These are phyloP conservation scores for Metschnikowia koreensis DNA, from an alignment of 805 yeast species.

Conservation along the genomic window DNA sequence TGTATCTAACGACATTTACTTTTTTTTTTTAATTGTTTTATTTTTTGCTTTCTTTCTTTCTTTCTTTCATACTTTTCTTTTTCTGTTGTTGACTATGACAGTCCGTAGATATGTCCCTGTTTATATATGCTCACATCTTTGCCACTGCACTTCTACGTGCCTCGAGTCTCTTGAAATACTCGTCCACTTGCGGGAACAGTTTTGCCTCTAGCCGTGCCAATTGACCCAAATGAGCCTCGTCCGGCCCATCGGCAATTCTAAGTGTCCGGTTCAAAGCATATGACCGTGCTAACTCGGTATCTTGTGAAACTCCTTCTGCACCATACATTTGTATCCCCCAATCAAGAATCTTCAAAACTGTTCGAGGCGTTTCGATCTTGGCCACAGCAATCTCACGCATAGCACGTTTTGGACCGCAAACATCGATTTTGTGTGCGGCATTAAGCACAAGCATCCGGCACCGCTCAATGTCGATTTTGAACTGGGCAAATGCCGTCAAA, in stretches of 20 bases:
- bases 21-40: not conserved
- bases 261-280: conserved; percentile 54
- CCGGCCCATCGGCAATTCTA: conserved; percentile 69
- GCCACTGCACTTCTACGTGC: conserved; percentile 21
- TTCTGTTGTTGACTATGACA: not conserved
- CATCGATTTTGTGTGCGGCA: conserved; percentile 61
- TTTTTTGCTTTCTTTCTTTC: not conserved
- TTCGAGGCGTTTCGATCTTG: conserved; percentile 59
- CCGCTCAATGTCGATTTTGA: conserved; percentile 52
- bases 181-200: conserved; percentile 34
- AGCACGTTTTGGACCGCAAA: conserved; percentile 52
- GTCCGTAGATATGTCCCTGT: not conserved
- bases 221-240: conserved; percentile 61
- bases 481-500: conserved; percentile 47
- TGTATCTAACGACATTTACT: conserved; percentile 11
- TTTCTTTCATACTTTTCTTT: not conserved
- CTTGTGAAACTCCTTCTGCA: conserved; percentile 64
- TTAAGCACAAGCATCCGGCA: conserved; percentile 54
- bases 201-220: conserved; percentile 50
- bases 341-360: conserved; percentile 50
- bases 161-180: conserved; percentile 28
- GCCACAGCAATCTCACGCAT: conserved; percentile 59
- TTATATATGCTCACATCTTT: conserved; percentile 22
- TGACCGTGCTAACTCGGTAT: conserved; percentile 53
- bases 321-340: conserved; percentile 66